Conservation (phyloP, 169 alveolate species). For the Eimeria sp. region DNA sequence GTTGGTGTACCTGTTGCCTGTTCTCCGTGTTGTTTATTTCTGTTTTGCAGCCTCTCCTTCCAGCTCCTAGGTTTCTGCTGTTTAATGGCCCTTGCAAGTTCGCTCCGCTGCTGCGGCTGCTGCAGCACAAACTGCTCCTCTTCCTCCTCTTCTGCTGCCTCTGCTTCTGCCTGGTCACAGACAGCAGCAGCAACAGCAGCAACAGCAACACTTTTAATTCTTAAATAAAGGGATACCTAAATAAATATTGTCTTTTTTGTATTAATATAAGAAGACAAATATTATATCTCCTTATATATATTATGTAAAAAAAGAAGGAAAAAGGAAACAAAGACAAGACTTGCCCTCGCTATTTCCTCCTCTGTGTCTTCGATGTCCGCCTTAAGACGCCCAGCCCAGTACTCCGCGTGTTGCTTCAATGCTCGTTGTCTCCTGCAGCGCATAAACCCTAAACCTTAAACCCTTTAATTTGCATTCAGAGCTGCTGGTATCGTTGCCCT, state of each 20-base stretch:
- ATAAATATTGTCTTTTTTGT: too few species aligned
- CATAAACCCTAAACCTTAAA: slow-evolving; percentile 14
- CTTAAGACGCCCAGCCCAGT: slow-evolving; percentile 78
- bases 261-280: too few species aligned
- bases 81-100: not conserved
- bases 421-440: slow-evolving; percentile 39
- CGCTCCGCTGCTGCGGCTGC: slow-evolving; percentile 18
- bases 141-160: slow-evolving; percentile 26
- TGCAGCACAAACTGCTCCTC: slow-evolving; percentile 51
- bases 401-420: slow-evolving; percentile 65
- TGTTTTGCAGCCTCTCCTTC: slow-evolving; percentile 8
- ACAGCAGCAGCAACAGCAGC: too few species aligned
- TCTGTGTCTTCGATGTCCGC: slow-evolving; percentile 73
- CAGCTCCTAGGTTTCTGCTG: not conserved
- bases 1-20: too few species aligned
- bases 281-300: not conserved
- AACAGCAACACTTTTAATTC: too few species aligned
- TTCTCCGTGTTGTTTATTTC: not conserved
- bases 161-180: too few species aligned
- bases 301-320: not conserved
- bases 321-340: too few species aligned
- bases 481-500: not conserved
- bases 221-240: too few species aligned
- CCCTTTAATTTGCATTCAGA: not conserved
- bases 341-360: slow-evolving; percentile 49